Conservation (phyloP, 768 basidiomycete species). For the Tylopilus felleus region DNA sequence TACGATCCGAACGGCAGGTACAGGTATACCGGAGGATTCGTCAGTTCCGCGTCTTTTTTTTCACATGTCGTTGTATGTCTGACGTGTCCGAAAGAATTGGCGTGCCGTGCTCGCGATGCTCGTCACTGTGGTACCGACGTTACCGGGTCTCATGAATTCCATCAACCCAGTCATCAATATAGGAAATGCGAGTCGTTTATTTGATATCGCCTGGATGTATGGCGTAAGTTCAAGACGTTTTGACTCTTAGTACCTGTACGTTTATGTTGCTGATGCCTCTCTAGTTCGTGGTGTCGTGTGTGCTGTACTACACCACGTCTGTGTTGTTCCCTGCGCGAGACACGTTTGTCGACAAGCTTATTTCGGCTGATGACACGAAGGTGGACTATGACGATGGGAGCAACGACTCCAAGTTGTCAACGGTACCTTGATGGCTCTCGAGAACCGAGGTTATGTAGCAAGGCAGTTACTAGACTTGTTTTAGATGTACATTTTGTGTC, state of each 20-base stretch:
- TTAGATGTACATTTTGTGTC: no score
- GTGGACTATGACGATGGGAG: neutral
- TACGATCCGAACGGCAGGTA: slow-evolving; percentile 80
- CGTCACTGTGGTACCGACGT: slow-evolving; percentile 60
- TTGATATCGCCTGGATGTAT: slow-evolving; percentile 75
- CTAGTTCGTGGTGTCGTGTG: slow-evolving; percentile 27
- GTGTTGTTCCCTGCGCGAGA: slow-evolving; percentile 28
- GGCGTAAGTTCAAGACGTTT: slow-evolving; percentile 49
- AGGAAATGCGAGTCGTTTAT: slow-evolving; percentile 56
- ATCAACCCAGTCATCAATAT: slow-evolving; percentile 67
- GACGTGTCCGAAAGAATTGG: slow-evolving; percentile 60
- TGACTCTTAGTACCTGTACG: neutral
- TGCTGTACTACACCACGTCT: slow-evolving; percentile 32
- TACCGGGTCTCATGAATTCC: slow-evolving; percentile 75
- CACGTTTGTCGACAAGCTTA: slow-evolving; percentile 28
- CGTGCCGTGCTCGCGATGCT: slow-evolving; percentile 67
- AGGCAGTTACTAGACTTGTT: no score
- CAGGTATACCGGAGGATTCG: slow-evolving; percentile 70
- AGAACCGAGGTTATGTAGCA: neutral
- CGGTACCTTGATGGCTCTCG: neutral
- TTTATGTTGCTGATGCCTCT: neutral
- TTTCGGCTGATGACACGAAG: slow-evolving; percentile 26
- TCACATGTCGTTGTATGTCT: neutral
- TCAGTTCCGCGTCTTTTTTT: slow-evolving; percentile 27
- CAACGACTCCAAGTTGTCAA: neutral